Base-by-base conservation (phyloP, 371 early-diverging fungal species). In the Mortierella sp. region DNA sequence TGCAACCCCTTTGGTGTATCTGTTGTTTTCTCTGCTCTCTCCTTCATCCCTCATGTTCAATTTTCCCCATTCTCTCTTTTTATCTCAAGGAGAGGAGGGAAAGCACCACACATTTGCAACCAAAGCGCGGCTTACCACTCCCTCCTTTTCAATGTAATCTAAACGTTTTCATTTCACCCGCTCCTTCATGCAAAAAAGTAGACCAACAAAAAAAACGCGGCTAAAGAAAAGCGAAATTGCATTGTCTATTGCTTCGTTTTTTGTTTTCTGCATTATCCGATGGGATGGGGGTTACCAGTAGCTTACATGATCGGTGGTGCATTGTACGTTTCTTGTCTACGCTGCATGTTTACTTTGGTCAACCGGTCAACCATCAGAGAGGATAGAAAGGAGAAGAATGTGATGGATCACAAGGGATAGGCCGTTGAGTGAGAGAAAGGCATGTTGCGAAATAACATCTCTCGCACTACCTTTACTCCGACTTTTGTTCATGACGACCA, bases 141-240 rank as follows among this genome's bases (percentile, higher is more conserved):
- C 16, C 60, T 60, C 14, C 60, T 0, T 5, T 4, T 4, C 56
- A 8, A 56, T 56, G 24, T n/a, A n/a, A 27, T 56, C 56, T 56
- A 56, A 27, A 56, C n/a, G 27, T 56, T 6, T 14, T 46, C 32
- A 46, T 43, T 27, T 14, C 3, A 14, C 44, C 29, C 3, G 43
- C 32, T 11, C 71, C 14, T 71, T 71, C 71, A 70, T 70, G 71
- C 71, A 44, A 70, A 70, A 16, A 56, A 54, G 16, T 16, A 27
- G 1, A 27, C 16, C 51, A 54, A 54, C 54, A 16, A n/a, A 56
- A 32, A 11, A 56, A 27, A 55, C 56, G 60, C 51, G 51, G 51
- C 21, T 5, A n/a, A 24, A 56, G 27, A 56, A n/a, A n/a, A 24
- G 56, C 27, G n/a, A 51, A 51, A 51, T 51, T 18, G 51, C 16